Conservation (phyloP, 768 basidiomycete species). For the Mycena belliarum region DNA sequence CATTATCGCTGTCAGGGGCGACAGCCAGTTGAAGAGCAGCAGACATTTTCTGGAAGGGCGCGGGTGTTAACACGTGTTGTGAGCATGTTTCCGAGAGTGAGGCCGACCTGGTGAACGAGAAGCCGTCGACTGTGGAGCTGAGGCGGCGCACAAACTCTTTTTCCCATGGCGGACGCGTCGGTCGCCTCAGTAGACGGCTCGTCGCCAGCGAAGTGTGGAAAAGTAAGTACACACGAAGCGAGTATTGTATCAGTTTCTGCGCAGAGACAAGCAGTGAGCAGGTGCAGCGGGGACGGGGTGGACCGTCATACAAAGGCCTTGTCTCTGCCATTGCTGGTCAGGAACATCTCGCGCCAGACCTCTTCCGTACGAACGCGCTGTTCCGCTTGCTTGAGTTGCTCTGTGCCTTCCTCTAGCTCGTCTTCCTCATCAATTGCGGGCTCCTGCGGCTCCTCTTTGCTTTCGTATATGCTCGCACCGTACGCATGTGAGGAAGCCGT, state of each 20-base stretch:
- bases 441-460: constrained; percentile 41
- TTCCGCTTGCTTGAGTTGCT: constrained; percentile 43
- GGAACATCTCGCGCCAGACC: constrained; percentile 78
- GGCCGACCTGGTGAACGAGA: constrained; percentile 68
- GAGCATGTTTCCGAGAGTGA: not conserved
- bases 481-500: constrained; percentile 39
- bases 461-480: constrained; percentile 45
- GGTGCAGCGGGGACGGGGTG: not conserved
- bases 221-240: constrained; percentile 70
- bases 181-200: constrained; percentile 48
- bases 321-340: constrained; percentile 78
- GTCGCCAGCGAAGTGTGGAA: constrained; percentile 59
- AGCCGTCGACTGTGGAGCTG: constrained; percentile 58
- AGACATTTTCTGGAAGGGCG: constrained; percentile 64
- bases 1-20: constrained; percentile 69
- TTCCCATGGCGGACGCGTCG: constrained; percentile 54
- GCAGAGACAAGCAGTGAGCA: constrained; percentile 1
- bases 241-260: constrained; percentile 88
- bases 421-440: constrained; percentile 35
- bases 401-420: constrained; percentile 53
- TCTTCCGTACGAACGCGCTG: constrained; percentile 59
- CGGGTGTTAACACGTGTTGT: constrained; percentile 3
- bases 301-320: constrained; percentile 72
- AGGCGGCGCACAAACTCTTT: constrained; percentile 59
- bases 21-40: constrained; percentile 83